Percentiles rank a stretch among this genome's conserved stretches.
Evolutionary conservation across 2,329 filamentous ascomycete genomes (phyloP).

Genomic region (Verticillium nonalfalfae): DNA sequence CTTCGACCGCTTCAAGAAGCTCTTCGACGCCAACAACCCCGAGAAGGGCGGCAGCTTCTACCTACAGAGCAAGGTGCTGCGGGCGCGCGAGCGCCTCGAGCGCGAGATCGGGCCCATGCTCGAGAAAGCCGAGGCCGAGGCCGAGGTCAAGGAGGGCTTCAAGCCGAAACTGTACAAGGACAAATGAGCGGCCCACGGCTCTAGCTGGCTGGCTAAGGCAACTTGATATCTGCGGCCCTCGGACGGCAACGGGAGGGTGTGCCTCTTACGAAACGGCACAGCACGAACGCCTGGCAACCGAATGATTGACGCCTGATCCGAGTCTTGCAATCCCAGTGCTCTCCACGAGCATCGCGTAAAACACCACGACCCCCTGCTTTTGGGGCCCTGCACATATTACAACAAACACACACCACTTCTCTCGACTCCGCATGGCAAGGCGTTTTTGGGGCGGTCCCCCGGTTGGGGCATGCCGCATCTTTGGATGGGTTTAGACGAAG

Average conservation of each 20-base stretch:
- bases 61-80: slow-evolving; percentile 90
- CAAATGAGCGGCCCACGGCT: slow-evolving; percentile 3
- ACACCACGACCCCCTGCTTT: background rate
- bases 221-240: too few species aligned
- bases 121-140: slow-evolving; percentile 66
- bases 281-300: too few species aligned
- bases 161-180: slow-evolving; percentile 95
- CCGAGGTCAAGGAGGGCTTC: slow-evolving; percentile 78
- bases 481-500: slow-evolving; percentile 3
- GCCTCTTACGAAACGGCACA: slow-evolving; percentile 12
- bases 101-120: slow-evolving; percentile 69
- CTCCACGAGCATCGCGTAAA: background rate
- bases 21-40: slow-evolving; percentile 93
- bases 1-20: slow-evolving; percentile 81
- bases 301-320: too few species aligned
- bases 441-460: slow-evolving; percentile 7
- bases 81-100: slow-evolving; percentile 89
- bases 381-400: background rate
- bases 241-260: too few species aligned
- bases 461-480: background rate
- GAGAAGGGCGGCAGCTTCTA: slow-evolving; percentile 97
- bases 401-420: slow-evolving; percentile 7
- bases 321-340: background rate
- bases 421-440: slow-evolving; percentile 15
- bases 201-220: too few species aligned